These are phyloP conservation scores for Sugiyamaella marilandica DNA, from an alignment of 805 yeast species.

Conservation along the genomic window DNA sequence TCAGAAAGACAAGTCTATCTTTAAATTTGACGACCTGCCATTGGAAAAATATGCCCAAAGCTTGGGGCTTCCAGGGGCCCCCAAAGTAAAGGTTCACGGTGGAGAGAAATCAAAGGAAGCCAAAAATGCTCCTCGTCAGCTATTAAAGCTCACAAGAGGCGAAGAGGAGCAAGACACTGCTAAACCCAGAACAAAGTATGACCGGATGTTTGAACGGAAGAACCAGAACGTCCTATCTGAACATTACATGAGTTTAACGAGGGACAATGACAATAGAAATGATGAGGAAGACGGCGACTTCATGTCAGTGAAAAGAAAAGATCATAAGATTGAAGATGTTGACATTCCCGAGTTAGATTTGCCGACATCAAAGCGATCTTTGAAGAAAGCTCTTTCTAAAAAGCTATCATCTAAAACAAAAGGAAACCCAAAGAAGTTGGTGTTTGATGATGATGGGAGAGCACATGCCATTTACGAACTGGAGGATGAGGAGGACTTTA, in stretches of 20 bases:
- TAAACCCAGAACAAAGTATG: constrained; percentile 79
- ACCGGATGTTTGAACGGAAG: constrained; percentile 90
- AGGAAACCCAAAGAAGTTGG: constrained; percentile 70
- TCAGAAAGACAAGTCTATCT: constrained; percentile 83
- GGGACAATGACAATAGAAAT: constrained; percentile 36
- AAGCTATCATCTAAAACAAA: constrained; percentile 59
- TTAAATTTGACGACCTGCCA: constrained; percentile 71
- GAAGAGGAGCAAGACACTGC: constrained; percentile 50
- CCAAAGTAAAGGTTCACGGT: constrained; percentile 73
- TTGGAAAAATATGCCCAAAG: constrained; percentile 79
- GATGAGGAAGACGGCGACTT: constrained; percentile 65
- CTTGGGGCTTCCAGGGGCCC: constrained; percentile 93
- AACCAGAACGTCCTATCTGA: constrained; percentile 90
- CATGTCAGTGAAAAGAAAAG: constrained; percentile 70
- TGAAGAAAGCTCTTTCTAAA: constrained; percentile 81
- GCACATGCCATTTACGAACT: constrained; percentile 91
- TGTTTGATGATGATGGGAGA: constrained; percentile 90
- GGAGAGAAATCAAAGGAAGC: constrained; percentile 51
- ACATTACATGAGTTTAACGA: constrained; percentile 74
- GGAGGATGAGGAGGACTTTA: constrained; percentile 84
- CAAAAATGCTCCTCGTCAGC: constrained; percentile 76
- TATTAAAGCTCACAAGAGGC: constrained; percentile 49
- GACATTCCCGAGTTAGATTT: constrained; percentile 40
- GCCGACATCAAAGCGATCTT: constrained; percentile 77
- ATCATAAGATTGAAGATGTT: constrained; percentile 63